Percentiles rank a stretch among this genome's conserved stretches.
These are phyloP conservation scores for Trichoderma lentiforme DNA, from an alignment of 2,329 filamentous ascomycete genomes.

Conservation along the genomic window DNA sequence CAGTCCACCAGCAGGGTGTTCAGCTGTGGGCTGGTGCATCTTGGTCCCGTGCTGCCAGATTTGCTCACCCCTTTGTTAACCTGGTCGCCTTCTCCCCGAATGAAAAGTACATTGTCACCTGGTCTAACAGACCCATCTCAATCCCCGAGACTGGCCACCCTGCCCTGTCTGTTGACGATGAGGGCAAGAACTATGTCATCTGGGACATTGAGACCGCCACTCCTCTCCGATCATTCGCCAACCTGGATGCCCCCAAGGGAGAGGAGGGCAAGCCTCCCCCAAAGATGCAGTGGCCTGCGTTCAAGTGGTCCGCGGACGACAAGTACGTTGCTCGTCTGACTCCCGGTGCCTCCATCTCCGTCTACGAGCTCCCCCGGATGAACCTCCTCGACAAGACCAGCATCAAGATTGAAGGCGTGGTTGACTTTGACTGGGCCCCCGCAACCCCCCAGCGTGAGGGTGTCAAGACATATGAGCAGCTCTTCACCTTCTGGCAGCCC, in stretches of 20 bases:
- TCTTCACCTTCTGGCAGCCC: conserved; percentile 98
- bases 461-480: conserved; percentile 88
- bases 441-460: conserved; percentile 77
- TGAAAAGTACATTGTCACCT: conserved; percentile 93
- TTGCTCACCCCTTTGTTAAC: conserved; percentile 93
- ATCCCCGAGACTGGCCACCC: conserved; percentile 86
- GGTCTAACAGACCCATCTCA: conserved; percentile 90
- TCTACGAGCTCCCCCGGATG: conserved; percentile 89
- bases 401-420: conserved; percentile 93
- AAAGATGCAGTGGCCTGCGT: conserved; percentile 96
- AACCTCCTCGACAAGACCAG: conserved; percentile 84
- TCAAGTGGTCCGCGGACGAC: conserved; percentile 98
- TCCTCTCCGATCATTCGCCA: conserved; percentile 89
- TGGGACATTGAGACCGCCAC: conserved; percentile 92
- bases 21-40: conserved; percentile 92
- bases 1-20: conserved; percentile 92
- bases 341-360: conserved; percentile 81
- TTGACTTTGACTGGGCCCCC: conserved; percentile 98
- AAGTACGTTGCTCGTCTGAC: conserved; percentile 93
- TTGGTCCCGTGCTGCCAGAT: conserved; percentile 88
- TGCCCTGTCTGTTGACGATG: conserved; percentile 82
- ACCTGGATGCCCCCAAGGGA: conserved; percentile 69
- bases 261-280: conserved; percentile 63
- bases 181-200: conserved; percentile 98
- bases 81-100: conserved; percentile 91